phyloP scores from a whole-genome alignment of 2,329 filamentous ascomycete genomes.

The Aspergillus awamori region DNA sequence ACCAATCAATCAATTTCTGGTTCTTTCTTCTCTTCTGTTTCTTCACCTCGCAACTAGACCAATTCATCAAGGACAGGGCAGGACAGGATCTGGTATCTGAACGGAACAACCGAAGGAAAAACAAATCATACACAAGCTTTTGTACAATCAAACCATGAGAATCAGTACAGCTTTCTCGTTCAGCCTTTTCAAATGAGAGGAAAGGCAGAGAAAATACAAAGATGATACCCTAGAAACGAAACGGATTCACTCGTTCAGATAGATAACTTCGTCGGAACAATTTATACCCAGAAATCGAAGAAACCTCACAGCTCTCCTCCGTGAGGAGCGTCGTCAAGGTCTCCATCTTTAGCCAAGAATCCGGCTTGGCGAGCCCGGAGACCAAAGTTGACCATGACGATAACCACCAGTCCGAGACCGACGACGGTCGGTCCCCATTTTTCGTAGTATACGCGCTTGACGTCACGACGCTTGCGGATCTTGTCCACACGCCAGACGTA shows the following conservation, averaged over 20 bases:
- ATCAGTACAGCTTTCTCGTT: not conserved
- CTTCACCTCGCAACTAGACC: not conserved
- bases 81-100: constrained; percentile 2
- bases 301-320: constrained; percentile 18
- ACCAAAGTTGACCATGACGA: constrained; percentile 78
- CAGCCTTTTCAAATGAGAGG: not conserved
- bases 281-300: not conserved
- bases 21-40: not conserved
- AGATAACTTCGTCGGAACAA: not conserved
- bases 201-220: not conserved
- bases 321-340: constrained; percentile 5
- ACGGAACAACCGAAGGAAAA: not conserved
- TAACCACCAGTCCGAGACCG: constrained; percentile 71
- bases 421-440: constrained; percentile 79
- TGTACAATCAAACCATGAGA: constrained; percentile 1
- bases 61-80: not conserved
- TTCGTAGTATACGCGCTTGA: constrained; percentile 78
- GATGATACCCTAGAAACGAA: not conserved
- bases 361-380: constrained; percentile 67
- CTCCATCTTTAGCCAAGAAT: constrained; percentile 27
- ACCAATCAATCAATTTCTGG: no score
- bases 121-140: constrained; percentile 1
- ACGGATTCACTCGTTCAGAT: not conserved
- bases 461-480: constrained; percentile 80
- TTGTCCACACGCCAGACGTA: constrained; percentile 87